A percentile compares a stretch with the other conserved stretches of the same genome.
These are phyloP conservation scores for Malassezia arunalokei DNA, from an alignment of 1,284 basidiomycete genomes.

Conservation along the genomic window DNA sequence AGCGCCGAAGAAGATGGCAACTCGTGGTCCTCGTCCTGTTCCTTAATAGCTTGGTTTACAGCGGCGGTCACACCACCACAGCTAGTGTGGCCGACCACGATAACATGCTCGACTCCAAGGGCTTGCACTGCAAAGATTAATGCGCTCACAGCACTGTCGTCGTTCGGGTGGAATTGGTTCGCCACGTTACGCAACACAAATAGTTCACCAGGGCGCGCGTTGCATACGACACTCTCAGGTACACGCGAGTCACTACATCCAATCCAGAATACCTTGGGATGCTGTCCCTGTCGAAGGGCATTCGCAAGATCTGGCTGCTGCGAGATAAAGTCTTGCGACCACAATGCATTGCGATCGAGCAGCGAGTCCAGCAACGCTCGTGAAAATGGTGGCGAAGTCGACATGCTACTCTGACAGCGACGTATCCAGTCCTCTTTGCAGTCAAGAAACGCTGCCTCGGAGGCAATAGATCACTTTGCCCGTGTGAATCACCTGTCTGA, in stretches of 20 bases:
- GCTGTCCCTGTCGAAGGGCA: slow-evolving; percentile 56
- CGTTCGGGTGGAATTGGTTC: slow-evolving; percentile 57
- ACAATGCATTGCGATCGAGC: slow-evolving; percentile 26
- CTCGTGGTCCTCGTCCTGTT: slow-evolving; percentile 11
- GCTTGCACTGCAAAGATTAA: slow-evolving; percentile 67
- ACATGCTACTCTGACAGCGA: too few relatives aligned
- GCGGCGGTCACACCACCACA: slow-evolving; percentile 48
- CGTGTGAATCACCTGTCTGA: too few relatives aligned
- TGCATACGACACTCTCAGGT: slow-evolving; percentile 50
- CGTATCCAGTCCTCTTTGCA: too few relatives aligned
- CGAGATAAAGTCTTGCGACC: slow-evolving; percentile 19
- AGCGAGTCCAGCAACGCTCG: slow-evolving; percentile 12
- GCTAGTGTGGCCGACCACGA: slow-evolving; percentile 51
- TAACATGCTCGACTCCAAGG: slow-evolving; percentile 70
- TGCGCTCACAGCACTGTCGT: slow-evolving; percentile 65
- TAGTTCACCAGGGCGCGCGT: slow-evolving; percentile 40
- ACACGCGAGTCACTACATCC: slow-evolving; percentile 47
- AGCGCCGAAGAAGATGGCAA: slow-evolving; percentile 21
- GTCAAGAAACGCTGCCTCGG: too few relatives aligned
- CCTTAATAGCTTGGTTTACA: slow-evolving; percentile 20
- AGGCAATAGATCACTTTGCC: too few relatives aligned
- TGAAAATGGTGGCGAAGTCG: background rate
- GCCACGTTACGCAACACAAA: slow-evolving; percentile 47
- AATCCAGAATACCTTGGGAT: slow-evolving; percentile 65
- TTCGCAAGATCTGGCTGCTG: slow-evolving; percentile 57